phyloP scores from a whole-genome alignment of 805 yeast genomes.

The Metschnikowia chrysomelidarum region DNA sequence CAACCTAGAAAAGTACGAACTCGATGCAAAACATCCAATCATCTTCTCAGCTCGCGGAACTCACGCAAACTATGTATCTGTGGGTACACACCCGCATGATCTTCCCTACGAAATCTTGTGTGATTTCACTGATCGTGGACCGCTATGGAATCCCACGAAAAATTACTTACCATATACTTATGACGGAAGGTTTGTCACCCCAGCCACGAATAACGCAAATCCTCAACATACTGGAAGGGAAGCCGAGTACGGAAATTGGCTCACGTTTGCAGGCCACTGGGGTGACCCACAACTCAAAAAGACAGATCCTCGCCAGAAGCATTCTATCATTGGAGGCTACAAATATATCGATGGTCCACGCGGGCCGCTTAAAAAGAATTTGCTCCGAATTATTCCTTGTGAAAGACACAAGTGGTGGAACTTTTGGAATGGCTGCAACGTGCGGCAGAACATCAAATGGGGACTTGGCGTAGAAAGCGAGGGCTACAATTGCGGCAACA shows the following conservation, averaged over 20 bases:
- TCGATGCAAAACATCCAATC: slow-evolving; percentile 54
- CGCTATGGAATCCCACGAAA: slow-evolving; percentile 88
- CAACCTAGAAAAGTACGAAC: slow-evolving; percentile 65
- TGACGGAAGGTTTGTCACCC: slow-evolving; percentile 55
- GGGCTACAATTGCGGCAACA: slow-evolving; percentile 76
- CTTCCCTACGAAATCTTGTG: slow-evolving; percentile 86
- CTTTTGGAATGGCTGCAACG: slow-evolving; percentile 76
- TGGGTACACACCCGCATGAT: slow-evolving; percentile 95
- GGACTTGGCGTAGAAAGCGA: slow-evolving; percentile 90
- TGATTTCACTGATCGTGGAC: slow-evolving; percentile 94
- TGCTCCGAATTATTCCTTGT: slow-evolving; percentile 69
- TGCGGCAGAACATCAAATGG: slow-evolving; percentile 67
- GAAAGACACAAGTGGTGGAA: slow-evolving; percentile 94
- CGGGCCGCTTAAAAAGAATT: slow-evolving; percentile 83
- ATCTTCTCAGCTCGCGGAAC: slow-evolving; percentile 93
- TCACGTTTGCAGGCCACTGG: slow-evolving; percentile 82
- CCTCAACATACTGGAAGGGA: slow-evolving; percentile 54
- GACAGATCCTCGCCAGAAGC: slow-evolving; percentile 74
- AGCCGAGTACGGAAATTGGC: slow-evolving; percentile 64
- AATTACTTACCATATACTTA: slow-evolving; percentile 81
- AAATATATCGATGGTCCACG: slow-evolving; percentile 88
- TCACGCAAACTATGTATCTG: slow-evolving; percentile 95
- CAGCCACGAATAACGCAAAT: slow-evolving; percentile 39
- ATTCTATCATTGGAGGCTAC: slow-evolving; percentile 85
- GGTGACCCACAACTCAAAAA: slow-evolving; percentile 74